A percentile compares a stretch with the other conserved stretches of the same genome.
Evolutionary conservation across 148 eudicot genomes (phyloP).

Genomic region (Fallopia convolvulus): DNA sequence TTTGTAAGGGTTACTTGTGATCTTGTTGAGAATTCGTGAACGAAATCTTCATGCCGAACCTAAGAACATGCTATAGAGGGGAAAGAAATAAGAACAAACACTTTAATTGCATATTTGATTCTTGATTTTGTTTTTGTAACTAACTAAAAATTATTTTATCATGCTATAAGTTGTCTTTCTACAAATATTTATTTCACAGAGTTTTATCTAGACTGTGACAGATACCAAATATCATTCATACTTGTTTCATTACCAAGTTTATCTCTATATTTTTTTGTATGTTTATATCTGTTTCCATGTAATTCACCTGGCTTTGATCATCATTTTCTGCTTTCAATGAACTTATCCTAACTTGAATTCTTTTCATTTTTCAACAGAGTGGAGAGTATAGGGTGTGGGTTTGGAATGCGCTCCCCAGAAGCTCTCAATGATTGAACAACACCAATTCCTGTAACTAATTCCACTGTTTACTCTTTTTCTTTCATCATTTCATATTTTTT

Average conservation of each 20-base stretch:
- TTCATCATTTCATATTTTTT: background rate
- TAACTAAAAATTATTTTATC: background rate
- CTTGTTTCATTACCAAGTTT: background rate
- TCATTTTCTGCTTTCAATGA: background rate
- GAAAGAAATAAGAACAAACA: background rate
- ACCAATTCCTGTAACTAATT: background rate
- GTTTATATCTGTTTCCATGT: background rate
- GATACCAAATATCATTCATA: background rate
- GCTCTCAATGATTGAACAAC: background rate
- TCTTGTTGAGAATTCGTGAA: background rate
- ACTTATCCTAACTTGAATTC: background rate
- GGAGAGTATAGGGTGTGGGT: constrained; percentile 59
- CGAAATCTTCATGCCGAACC: background rate
- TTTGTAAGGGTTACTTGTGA: background rate
- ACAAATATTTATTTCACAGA: background rate
- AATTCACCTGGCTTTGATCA: background rate
- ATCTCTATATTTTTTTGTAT: too few relatives aligned
- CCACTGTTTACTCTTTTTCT: background rate
- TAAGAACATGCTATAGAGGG: background rate
- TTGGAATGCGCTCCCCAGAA: constrained; percentile 72
- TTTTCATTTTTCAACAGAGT: constrained; percentile 38
- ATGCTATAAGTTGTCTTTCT: too few relatives aligned
- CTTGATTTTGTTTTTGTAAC: background rate
- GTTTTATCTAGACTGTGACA: background rate
- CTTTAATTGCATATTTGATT: background rate